Conservation (phyloP, 1,284 basidiomycete species). For the Sporisorium exsertum region DNA sequence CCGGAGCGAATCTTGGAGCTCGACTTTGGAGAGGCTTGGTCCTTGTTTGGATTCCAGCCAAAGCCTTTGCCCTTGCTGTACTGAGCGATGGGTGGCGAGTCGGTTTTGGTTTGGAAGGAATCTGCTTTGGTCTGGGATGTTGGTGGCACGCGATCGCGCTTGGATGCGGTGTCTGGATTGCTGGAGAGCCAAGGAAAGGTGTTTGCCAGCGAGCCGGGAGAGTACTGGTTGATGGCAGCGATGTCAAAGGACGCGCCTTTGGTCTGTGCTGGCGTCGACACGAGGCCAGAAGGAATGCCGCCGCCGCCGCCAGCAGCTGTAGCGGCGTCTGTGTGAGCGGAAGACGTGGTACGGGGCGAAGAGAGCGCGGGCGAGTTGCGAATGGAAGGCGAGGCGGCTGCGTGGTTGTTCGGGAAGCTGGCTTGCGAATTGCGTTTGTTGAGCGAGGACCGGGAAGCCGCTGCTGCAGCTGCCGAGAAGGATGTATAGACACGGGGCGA, state of each 20-base stretch:
- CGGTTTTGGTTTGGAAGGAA: conserved; percentile 1
- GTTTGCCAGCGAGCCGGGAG: conserved; percentile 31
- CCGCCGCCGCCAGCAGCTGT: background rate
- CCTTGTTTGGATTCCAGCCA: conserved; percentile 37
- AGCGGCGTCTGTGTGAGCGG: conserved; percentile 7
- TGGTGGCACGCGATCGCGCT: conserved; percentile 12
- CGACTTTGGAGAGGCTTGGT: conserved; percentile 20
- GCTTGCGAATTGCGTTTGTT: conserved; percentile 31
- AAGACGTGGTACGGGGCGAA: conserved; percentile 24
- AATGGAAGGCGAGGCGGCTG: conserved; percentile 22
- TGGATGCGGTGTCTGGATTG: conserved; percentile 16
- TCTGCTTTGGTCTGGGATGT: conserved; percentile 2
- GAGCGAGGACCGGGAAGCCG: conserved; percentile 46
- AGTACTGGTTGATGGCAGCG: conserved; percentile 30
- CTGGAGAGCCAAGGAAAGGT: conserved; percentile 40
- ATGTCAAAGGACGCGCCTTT: conserved; percentile 25
- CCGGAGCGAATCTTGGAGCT: conserved; percentile 18
- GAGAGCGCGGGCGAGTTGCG: conserved; percentile 30
- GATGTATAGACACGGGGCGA: conserved; percentile 38
- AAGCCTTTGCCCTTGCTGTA: conserved; percentile 49
- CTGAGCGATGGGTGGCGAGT: conserved; percentile 37
- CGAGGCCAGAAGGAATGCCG: conserved; percentile 10
- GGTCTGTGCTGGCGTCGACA: conserved; percentile 8
- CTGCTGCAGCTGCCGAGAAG: conserved; percentile 43
- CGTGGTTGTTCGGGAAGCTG: conserved; percentile 17